These are phyloP conservation scores for Neoboletus brunneissimus DNA, from an alignment of 768 basidiomycete species.

Conservation along the genomic window DNA sequence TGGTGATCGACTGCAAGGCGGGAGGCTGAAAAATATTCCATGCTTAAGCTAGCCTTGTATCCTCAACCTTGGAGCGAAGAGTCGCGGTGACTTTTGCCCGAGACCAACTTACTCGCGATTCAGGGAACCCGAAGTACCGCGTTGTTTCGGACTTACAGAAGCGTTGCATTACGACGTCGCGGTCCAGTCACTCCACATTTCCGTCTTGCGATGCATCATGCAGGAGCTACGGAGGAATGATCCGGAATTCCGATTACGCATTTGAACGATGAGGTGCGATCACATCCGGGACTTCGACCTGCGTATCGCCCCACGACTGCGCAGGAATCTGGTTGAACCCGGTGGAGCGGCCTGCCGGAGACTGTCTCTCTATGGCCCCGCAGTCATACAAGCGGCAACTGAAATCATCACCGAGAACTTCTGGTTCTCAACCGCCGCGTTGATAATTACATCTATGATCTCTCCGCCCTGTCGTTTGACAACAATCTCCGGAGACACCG, in stretches of 20 bases:
- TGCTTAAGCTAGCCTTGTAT: neutral
- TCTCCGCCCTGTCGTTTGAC: neutral
- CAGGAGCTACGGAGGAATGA: too few species aligned
- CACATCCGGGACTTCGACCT: neutral
- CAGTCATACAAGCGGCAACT: neutral
- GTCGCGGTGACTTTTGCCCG: neutral
- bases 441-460: neutral
- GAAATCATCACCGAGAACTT: neutral
- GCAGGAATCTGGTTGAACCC: neutral
- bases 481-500: neutral
- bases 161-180: neutral
- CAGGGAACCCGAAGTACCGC: neutral
- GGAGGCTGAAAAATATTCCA: neutral
- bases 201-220: too few species aligned
- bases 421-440: neutral
- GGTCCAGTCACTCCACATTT: neutral
- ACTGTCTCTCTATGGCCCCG: neutral
- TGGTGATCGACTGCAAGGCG: neutral
- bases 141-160: neutral
- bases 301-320: neutral
- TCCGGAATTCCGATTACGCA: too few species aligned
- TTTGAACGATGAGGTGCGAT: too few species aligned
- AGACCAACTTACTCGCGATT: neutral
- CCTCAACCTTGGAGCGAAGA: neutral
- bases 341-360: neutral